phyloP scores from a whole-genome alignment of 495 filamentous ascomycete species.

The Hypoxylon cercidicola region DNA sequence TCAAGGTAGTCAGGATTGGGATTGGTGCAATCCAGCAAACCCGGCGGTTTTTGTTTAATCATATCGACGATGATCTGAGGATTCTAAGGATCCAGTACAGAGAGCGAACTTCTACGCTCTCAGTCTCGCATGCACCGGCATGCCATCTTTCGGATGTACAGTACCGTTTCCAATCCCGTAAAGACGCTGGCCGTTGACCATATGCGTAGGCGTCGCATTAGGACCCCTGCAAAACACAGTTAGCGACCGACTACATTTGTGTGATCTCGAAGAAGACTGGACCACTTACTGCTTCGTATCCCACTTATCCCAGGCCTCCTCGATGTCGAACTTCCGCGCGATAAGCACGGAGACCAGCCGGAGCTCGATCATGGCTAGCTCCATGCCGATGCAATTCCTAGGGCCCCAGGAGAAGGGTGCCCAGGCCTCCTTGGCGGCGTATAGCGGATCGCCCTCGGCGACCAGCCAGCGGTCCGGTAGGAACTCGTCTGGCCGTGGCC shows the following conservation, averaged over 20 bases:
- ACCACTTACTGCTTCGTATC: conserved; percentile 44
- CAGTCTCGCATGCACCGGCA: conserved; percentile 42
- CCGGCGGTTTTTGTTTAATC: no score
- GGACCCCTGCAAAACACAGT: conserved; percentile 26
- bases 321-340: conserved; percentile 58
- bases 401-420: conserved; percentile 65
- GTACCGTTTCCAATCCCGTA: conserved; percentile 44
- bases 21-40: no score
- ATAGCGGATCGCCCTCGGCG: conserved; percentile 46
- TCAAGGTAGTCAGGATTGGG: no score
- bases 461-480: conserved; percentile 57
- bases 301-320: conserved; percentile 57
- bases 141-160: conserved; percentile 48
- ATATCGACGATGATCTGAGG: no score
- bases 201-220: conserved; percentile 34
- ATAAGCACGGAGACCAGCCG: conserved; percentile 58
- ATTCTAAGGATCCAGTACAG: no score
- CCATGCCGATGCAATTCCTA: conserved; percentile 64
- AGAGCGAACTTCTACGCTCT: conserved; percentile 21
- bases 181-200: conserved; percentile 45
- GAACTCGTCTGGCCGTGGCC: conserved; percentile 52
- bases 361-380: conserved; percentile 61
- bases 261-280: neutral
- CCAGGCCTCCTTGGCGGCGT: conserved; percentile 57
- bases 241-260: conserved; percentile 9